phyloP scores from a whole-genome alignment of 2,329 filamentous ascomycete genomes.

The Cordyceps fumosorosea region DNA sequence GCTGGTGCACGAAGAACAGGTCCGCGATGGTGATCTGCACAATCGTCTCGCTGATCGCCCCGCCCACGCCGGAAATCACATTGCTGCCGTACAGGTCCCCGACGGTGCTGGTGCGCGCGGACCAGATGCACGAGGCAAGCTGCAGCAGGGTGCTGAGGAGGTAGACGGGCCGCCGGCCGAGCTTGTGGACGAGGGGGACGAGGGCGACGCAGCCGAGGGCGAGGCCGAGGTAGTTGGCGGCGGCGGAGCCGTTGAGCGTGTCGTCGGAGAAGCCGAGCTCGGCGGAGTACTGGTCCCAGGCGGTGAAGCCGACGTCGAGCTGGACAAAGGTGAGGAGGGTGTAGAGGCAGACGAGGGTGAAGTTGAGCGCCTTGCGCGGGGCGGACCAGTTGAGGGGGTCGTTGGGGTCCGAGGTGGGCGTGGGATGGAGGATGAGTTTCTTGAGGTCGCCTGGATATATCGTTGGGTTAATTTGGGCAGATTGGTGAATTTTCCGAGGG shows the following conservation, averaged over 20 bases:
- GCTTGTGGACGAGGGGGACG: slow-evolving; percentile 20
- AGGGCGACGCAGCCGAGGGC: slow-evolving; percentile 19
- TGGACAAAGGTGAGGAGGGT: slow-evolving; percentile 25
- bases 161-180: slow-evolving; percentile 20
- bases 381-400: slow-evolving; percentile 60
- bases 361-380: slow-evolving; percentile 17
- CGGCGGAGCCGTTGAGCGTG: slow-evolving; percentile 12
- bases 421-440: slow-evolving; percentile 18
- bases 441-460: background rate
- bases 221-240: slow-evolving; percentile 15
- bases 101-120: slow-evolving; percentile 33
- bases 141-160: slow-evolving; percentile 31
- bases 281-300: slow-evolving; percentile 7
- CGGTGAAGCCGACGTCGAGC: slow-evolving; percentile 11
- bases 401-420: slow-evolving; percentile 27
- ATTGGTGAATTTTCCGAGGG: too few relatives aligned
- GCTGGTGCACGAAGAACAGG: slow-evolving; percentile 26
- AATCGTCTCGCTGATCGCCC: slow-evolving; percentile 32
- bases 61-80: slow-evolving; percentile 26
- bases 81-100: slow-evolving; percentile 39
- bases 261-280: slow-evolving; percentile 9
- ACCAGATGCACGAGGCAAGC: slow-evolving; percentile 32
- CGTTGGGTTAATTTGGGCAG: too few relatives aligned
- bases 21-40: slow-evolving; percentile 32
- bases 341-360: slow-evolving; percentile 32